phyloP scores from a whole-genome alignment of 1,284 basidiomycete genomes.

The Malassezia psittaci region DNA sequence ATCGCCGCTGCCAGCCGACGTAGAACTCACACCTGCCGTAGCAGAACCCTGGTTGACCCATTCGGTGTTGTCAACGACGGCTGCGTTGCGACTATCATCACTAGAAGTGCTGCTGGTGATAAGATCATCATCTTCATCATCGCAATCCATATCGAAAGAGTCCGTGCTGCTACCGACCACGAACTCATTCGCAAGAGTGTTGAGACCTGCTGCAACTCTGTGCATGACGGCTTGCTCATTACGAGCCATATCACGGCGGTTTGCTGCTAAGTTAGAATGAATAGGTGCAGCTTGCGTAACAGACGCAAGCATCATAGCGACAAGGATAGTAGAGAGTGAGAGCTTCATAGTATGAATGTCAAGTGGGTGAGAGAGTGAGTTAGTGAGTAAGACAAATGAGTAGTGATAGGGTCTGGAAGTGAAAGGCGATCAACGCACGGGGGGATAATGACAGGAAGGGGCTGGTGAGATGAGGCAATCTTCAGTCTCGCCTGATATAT shows the following conservation, averaged over 20 bases:
- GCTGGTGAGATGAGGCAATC: not conserved
- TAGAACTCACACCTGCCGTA: not conserved
- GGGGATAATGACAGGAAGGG: not conserved
- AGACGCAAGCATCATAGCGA: slow-evolving; percentile 1
- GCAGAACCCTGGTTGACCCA: not conserved
- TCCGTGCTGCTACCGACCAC: no score
- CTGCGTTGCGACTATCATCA: not conserved
- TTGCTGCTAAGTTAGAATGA: not conserved
- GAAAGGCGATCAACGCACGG: slow-evolving; percentile 3
- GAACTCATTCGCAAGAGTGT: no score
- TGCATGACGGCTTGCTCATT: not conserved
- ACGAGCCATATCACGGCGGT: not conserved
- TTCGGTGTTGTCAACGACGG: not conserved
- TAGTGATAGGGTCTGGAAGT: not conserved
- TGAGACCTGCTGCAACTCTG: not conserved
- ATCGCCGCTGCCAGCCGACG: not conserved
- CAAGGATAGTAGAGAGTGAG: not conserved
- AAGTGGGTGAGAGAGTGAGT: not conserved
- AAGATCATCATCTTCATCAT: no score
- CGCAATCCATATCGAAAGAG: no score
- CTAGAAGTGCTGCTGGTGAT: no score
- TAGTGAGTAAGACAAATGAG: not conserved
- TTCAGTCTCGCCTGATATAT: not conserved
- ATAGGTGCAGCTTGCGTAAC: not conserved
- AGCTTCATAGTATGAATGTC: slow-evolving; percentile 1